Evolutionary conservation across 2,329 filamentous ascomycete genomes (phyloP).

Genomic region (Akanthomyces uredinophilus): DNA sequence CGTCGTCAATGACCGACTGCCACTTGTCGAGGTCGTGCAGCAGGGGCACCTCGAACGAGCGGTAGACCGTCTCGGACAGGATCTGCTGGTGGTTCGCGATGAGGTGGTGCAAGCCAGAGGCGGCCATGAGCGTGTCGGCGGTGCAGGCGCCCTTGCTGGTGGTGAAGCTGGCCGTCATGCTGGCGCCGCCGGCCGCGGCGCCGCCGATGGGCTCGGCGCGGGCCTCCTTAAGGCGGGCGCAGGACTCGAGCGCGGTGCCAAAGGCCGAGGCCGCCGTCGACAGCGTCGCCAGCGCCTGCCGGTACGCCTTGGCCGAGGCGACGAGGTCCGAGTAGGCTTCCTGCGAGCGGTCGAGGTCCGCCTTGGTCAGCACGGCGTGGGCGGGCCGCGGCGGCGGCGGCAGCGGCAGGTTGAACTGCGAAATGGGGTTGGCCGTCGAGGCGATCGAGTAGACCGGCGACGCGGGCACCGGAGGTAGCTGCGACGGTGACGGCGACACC

Average conservation of each 20-base stretch:
- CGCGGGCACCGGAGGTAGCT: slow-evolving; percentile 55
- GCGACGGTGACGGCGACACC: slow-evolving; percentile 49
- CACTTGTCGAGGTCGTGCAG: slow-evolving; percentile 65
- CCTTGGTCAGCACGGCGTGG: slow-evolving; percentile 56
- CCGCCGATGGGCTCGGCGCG: slow-evolving; percentile 52
- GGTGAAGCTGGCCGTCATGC: slow-evolving; percentile 43
- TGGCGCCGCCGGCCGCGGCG: slow-evolving; percentile 28
- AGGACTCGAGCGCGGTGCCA: slow-evolving; percentile 60
- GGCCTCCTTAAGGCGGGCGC: slow-evolving; percentile 63
- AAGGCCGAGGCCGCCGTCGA: slow-evolving; percentile 59
- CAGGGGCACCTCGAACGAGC: slow-evolving; percentile 62
- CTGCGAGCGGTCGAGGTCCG: slow-evolving; percentile 59
- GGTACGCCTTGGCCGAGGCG: slow-evolving; percentile 58
- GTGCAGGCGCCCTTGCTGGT: slow-evolving; percentile 48
- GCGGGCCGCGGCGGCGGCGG: slow-evolving; percentile 55
- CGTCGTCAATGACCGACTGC: slow-evolving; percentile 58
- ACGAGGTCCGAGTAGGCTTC: slow-evolving; percentile 58
- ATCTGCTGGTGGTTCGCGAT: slow-evolving; percentile 68
- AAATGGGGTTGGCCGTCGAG: slow-evolving; percentile 56
- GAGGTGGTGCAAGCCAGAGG: slow-evolving; percentile 61
- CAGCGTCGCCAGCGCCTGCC: slow-evolving; percentile 54
- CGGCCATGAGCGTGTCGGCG: slow-evolving; percentile 56
- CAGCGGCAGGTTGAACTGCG: slow-evolving; percentile 53
- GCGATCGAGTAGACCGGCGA: slow-evolving; percentile 61
- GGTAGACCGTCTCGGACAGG: slow-evolving; percentile 62